These are phyloP conservation scores for Tricholomella constricta DNA, from an alignment of 768 basidiomycete genomes.

Conservation along the genomic window DNA sequence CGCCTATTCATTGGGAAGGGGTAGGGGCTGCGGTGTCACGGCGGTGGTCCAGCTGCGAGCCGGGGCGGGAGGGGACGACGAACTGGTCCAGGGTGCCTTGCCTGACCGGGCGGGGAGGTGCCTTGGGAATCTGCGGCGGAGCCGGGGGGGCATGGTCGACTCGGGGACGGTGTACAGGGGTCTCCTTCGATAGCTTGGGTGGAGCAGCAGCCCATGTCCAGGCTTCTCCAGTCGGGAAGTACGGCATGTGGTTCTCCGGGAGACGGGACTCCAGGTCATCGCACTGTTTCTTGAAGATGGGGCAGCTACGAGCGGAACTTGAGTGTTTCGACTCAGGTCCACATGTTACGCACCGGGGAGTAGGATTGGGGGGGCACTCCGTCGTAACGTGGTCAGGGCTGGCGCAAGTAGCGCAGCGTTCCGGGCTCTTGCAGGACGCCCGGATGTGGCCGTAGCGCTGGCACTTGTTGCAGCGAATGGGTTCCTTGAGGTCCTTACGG, in stretches of 20 bases:
- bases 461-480: constrained; percentile 13
- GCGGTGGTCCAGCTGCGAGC: background rate
- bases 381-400: background rate
- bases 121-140: background rate
- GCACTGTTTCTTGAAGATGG: background rate
- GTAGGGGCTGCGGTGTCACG: background rate
- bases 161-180: background rate
- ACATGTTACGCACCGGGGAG: background rate
- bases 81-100: background rate
- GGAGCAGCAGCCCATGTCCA: constrained; percentile 4
- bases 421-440: background rate
- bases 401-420: background rate
- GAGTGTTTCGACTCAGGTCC: constrained; percentile 6
- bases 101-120: background rate
- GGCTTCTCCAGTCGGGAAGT: constrained; percentile 6
- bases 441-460: constrained; percentile 4
- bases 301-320: constrained; percentile 1
- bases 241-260: constrained; percentile 12
- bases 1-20: background rate
- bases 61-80: background rate
- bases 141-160: background rate
- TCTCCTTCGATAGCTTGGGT: background rate
- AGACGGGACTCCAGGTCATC: background rate
- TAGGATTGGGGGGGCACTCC: background rate
- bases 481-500: constrained; percentile 2